These are phyloP conservation scores for Mycena polygramma DNA, from an alignment of 768 basidiomycete species.

Conservation along the genomic window DNA sequence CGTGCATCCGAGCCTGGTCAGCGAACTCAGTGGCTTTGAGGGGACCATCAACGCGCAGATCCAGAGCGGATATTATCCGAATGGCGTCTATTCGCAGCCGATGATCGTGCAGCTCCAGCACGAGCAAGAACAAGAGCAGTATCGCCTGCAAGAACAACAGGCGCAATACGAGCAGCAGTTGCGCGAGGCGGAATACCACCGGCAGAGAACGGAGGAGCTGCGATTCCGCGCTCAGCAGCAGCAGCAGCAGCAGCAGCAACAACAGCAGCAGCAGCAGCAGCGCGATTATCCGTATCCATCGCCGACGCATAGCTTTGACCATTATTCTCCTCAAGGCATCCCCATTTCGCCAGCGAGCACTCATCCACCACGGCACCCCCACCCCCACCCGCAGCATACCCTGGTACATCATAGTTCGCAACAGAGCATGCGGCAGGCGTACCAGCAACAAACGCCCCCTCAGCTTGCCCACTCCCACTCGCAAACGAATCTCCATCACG, in stretches of 20 bases:
- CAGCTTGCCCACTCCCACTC: slow-evolving; percentile 26
- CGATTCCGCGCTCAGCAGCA: slow-evolving; percentile 39
- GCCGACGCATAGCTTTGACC: slow-evolving; percentile 31
- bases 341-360: too few relatives aligned
- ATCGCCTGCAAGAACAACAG: slow-evolving; percentile 39
- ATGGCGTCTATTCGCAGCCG: slow-evolving; percentile 50
- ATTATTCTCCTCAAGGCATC: slow-evolving; percentile 28
- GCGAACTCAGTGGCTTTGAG: slow-evolving; percentile 69
- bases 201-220: slow-evolving; percentile 41
- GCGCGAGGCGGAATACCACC: slow-evolving; percentile 43
- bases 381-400: slow-evolving; percentile 27
- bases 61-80: slow-evolving; percentile 57
- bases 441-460: slow-evolving; percentile 36
- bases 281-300: slow-evolving; percentile 37
- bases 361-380: background rate
- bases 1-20: slow-evolving; percentile 69
- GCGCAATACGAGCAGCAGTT: slow-evolving; percentile 47
- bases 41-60: slow-evolving; percentile 66
- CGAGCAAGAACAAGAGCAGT: slow-evolving; percentile 37
- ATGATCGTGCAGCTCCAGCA: slow-evolving; percentile 42
- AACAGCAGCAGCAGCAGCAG: slow-evolving; percentile 43
- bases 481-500: slow-evolving; percentile 23
- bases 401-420: slow-evolving; percentile 38
- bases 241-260: slow-evolving; percentile 40
- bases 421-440: slow-evolving; percentile 42